Conservation (phyloP, 2,329 filamentous ascomycete genomes). For the Sporothrix mexicana region DNA sequence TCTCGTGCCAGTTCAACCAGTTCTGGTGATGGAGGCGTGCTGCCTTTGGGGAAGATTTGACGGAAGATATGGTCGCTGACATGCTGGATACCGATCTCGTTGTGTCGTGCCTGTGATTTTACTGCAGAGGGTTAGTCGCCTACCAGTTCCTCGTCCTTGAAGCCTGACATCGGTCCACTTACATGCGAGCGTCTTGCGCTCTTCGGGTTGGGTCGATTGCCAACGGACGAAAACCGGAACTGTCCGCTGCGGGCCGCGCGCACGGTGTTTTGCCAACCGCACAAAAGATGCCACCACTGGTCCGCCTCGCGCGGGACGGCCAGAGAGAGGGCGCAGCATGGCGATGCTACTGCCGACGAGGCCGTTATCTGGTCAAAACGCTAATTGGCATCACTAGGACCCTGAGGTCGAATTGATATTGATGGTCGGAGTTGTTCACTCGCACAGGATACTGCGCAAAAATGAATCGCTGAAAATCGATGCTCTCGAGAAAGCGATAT, state of each 20-base stretch:
- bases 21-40: conserved; percentile 65
- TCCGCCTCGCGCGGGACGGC: conserved; percentile 42
- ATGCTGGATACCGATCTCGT: conserved; percentile 94
- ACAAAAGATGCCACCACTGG: conserved; percentile 55
- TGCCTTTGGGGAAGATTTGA: conserved; percentile 75
- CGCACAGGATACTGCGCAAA: background rate
- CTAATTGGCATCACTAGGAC: conserved; percentile 27
- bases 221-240: conserved; percentile 49
- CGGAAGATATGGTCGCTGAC: conserved; percentile 81
- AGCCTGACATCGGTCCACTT: conserved; percentile 39
- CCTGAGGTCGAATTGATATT: background rate
- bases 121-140: conserved; percentile 44
- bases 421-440: background rate
- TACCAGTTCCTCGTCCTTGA: too few species aligned
- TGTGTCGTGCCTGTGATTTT: conserved; percentile 71
- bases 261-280: conserved; percentile 57
- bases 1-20: conserved; percentile 81
- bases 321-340: conserved; percentile 50
- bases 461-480: background rate
- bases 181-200: conserved; percentile 50
- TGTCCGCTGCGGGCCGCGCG: conserved; percentile 45
- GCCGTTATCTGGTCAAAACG: background rate
- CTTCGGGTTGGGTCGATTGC: conserved; percentile 48
- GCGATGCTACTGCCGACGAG: conserved; percentile 38
- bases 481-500: background rate